Percentiles rank a stretch among this genome's conserved stretches.
Evolutionary conservation across 176 grass and related monocot species (phyloP).

Genomic region (Carex scoparia): DNA sequence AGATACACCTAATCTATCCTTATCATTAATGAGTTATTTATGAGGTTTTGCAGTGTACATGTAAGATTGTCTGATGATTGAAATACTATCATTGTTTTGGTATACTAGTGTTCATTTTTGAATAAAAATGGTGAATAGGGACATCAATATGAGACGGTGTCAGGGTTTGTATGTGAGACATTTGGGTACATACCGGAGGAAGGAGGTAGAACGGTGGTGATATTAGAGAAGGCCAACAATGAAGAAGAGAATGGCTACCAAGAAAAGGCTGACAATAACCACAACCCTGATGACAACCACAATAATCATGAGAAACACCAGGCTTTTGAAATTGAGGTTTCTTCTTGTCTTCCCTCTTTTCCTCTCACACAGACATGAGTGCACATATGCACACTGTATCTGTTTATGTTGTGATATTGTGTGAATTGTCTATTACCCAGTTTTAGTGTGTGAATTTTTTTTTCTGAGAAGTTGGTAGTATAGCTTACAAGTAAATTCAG

Average conservation of each 20-base stretch:
- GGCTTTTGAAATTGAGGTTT: conserved; percentile 93
- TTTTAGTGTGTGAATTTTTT: not conserved
- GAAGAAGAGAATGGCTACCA: conserved; percentile 54
- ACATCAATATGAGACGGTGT: conserved; percentile 89
- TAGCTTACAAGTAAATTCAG: not conserved
- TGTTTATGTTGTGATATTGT: not conserved
- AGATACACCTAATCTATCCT: conserved; percentile 10
- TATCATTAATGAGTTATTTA: not conserved
- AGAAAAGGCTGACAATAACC: conserved; percentile 34
- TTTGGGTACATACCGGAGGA: conserved; percentile 96
- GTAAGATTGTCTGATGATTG: not conserved
- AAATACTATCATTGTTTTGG: not conserved
- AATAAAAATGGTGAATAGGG: conserved; percentile 40
- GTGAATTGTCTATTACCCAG: not conserved
- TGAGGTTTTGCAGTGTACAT: not conserved
- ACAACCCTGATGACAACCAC: conserved; percentile 40
- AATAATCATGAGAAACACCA: conserved; percentile 58
- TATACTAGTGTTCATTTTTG: conserved; percentile 16
- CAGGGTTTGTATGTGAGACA: conserved; percentile 89
- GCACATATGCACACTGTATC: not conserved
- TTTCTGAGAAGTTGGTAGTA: not conserved
- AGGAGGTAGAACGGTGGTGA: conserved; percentile 64
- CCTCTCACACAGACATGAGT: not conserved
- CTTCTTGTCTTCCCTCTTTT: not conserved
- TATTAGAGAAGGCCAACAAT: conserved; percentile 66